Conservation (phyloP, 2,329 filamentous ascomycete genomes). For the Alternaria sp. region DNA sequence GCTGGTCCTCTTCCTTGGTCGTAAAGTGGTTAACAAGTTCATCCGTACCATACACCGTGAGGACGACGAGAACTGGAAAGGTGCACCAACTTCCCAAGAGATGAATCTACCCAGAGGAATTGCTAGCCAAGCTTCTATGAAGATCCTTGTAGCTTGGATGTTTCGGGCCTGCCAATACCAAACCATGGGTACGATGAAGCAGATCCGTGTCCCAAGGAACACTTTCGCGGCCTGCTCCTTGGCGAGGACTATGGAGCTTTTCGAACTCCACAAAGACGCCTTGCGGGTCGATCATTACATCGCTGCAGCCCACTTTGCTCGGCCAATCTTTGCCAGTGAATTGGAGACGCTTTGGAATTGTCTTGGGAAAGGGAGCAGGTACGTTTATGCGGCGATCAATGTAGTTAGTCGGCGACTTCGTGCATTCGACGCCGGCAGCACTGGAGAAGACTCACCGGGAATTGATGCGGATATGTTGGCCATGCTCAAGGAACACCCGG, state of each 20-base stretch:
- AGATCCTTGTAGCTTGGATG: constrained; percentile 36
- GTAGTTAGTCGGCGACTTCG: constrained; percentile 9
- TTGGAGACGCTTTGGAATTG: constrained; percentile 32
- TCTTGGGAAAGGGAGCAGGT: constrained; percentile 26
- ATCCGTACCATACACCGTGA: constrained; percentile 23
- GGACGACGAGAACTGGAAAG: constrained; percentile 17
- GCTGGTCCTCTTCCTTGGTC: constrained; percentile 30
- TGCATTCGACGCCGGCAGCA: neutral
- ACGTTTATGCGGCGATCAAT: constrained; percentile 30
- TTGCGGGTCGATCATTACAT: constrained; percentile 27
- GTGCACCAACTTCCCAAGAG: constrained; percentile 12
- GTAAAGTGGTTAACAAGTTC: constrained; percentile 21
- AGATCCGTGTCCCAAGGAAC: constrained; percentile 25
- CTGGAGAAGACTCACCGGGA: neutral
- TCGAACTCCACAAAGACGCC: constrained; percentile 32
- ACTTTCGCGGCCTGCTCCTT: constrained; percentile 34
- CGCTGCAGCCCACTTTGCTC: constrained; percentile 14
- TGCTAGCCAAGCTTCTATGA: constrained; percentile 23
- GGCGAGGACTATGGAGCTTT: constrained; percentile 24
- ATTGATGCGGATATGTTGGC: constrained; percentile 12
- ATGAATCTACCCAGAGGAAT: constrained; percentile 21
- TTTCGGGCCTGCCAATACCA: constrained; percentile 23
- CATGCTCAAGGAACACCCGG: constrained; percentile 12
- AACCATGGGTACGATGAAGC: constrained; percentile 20
- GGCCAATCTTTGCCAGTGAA: constrained; percentile 26